Evolutionary conservation across 305 asterid genomes (phyloP).

Genomic region (Fraxinus platypoda): DNA sequence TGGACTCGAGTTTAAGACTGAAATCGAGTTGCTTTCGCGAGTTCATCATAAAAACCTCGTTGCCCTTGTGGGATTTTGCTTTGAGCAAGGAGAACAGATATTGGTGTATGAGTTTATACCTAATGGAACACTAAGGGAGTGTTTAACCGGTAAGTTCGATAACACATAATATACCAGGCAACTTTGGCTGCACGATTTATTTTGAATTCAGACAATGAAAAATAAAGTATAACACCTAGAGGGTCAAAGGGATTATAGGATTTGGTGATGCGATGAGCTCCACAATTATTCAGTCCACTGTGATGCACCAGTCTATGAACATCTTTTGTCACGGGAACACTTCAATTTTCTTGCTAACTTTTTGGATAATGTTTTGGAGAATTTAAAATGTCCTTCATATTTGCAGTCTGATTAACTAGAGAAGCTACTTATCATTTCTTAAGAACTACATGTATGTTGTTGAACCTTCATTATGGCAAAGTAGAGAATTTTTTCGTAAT

Average conservation of each 20-base stretch:
- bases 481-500: background rate
- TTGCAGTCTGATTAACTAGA: background rate
- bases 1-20: constrained; percentile 89
- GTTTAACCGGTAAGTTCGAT: constrained; percentile 56
- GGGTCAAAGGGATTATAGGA: background rate
- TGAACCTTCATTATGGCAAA: background rate
- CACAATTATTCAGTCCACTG: background rate
- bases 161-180: background rate
- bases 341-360: background rate
- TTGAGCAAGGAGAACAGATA: constrained; percentile 93
- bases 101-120: constrained; percentile 87
- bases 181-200: background rate
- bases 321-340: background rate
- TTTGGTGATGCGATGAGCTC: background rate
- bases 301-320: background rate
- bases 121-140: constrained; percentile 76
- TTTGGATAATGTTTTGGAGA: background rate
- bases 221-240: background rate
- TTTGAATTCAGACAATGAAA: background rate
- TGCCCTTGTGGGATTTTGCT: constrained; percentile 87
- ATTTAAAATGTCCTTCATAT: background rate
- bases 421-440: background rate
- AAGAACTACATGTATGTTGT: background rate
- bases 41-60: constrained; percentile 96
- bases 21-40: constrained; percentile 88